Conservation (phyloP, 257 asterid genomes). For the Forsythia suspensa region DNA sequence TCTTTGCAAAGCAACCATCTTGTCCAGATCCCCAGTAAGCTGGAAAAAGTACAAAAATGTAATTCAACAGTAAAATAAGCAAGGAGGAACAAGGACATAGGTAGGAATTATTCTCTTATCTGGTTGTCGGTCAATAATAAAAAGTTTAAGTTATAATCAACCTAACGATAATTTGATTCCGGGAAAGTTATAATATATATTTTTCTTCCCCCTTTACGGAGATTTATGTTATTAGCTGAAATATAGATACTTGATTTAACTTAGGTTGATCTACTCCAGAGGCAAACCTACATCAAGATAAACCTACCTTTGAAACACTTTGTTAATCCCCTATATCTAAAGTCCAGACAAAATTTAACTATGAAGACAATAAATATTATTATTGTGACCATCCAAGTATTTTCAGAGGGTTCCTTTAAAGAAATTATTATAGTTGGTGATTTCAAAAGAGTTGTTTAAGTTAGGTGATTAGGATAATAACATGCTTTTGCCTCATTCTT, state of each 20-base stretch:
- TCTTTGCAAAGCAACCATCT: slow-evolving; percentile 96
- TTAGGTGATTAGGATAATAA: not conserved
- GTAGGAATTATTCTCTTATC: not conserved
- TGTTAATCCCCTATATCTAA: not conserved
- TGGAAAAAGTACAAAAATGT: slow-evolving; percentile 29
- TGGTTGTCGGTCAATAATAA: not conserved
- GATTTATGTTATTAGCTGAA: not conserved
- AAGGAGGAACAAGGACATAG: not conserved
- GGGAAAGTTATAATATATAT: not conserved
- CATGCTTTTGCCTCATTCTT: not conserved
- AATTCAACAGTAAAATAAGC: slow-evolving; percentile 3
- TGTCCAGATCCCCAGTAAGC: slow-evolving; percentile 93
- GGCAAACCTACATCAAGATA: not conserved
- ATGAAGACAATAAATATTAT: not conserved
- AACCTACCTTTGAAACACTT: not conserved
- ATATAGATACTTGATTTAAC: not conserved
- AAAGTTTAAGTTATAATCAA: not conserved
- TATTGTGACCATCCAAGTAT: not conserved
- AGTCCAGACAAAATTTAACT: not conserved
- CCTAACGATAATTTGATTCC: not conserved
- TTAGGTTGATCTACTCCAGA: not conserved
- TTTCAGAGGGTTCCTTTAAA: not conserved
- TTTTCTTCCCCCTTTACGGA: not conserved
- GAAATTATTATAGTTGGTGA: not conserved
- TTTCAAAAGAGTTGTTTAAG: not conserved